Evolutionary conservation across 108 stramenopile genomes (phyloP), one percentile per base, ranked within the genome.

Genomic region (Licmophora abbreviata): DNA sequence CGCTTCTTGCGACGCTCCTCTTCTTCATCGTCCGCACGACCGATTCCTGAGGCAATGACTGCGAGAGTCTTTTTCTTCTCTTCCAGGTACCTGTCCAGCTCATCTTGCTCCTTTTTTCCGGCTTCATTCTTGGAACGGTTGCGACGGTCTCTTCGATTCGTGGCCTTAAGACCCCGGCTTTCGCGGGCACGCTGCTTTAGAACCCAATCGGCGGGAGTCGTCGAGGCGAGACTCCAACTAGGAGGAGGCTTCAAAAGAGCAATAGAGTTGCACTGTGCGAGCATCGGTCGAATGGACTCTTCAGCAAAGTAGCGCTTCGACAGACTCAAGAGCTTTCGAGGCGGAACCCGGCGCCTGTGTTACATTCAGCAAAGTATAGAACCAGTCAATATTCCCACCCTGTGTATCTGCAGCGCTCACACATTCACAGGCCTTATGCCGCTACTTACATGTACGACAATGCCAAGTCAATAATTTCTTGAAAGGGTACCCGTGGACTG

Each of bases 391-490:
- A 60, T 14, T 35, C 8, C 6, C 20, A 35, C 29, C 12, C 15
- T 6, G 3, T n/a, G n/a, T n/a, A n/a, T n/a, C n/a, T n/a, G n/a
- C n/a, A n/a, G n/a, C n/a, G n/a, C n/a, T n/a, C n/a, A n/a, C n/a
- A n/a, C n/a, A n/a, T n/a, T 31, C 50, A 21, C 21, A 6, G 46
- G 2, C 9, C 11, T 33, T 21, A 9, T 9, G 37, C 21, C 11
- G 18, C 8, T 12, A 71, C 70, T 54, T 54, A 75, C 88, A 91
- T 91, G 57, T 66, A 71, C 9, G 51, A 44, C 21, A 91, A 47
- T 0, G 88, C 82, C 48, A 68, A 58, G 53, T 91, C 84, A 51
- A 91, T 70, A 34, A 91, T 56, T 50, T 69, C 77, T 68, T 91
- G 82, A 60, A 91, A 91, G 24, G 88, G 82, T 29, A 91, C 88